Base-by-base conservation (phyloP, 768 basidiomycete species). In the Agaricus subrufescens region DNA sequence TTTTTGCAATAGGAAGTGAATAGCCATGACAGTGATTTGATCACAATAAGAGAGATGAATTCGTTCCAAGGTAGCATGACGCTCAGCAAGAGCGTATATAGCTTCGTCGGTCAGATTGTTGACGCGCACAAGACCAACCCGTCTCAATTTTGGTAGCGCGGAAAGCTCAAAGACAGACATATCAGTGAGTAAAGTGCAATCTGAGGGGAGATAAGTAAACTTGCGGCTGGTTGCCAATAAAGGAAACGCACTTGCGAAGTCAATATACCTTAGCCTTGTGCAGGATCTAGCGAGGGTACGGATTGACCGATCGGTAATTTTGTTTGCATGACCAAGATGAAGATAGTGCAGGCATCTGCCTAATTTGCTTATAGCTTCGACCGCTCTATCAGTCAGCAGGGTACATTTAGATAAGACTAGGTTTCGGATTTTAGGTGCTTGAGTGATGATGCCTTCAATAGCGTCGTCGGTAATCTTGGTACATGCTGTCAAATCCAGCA, bases 11-110 rank as follows among this genome's bases (percentile, higher is more conserved):
- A 99, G 80, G 69, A 88, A 92, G 65, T 95, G 89, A 48, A 98
- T 83, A 15, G 94, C 94, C 74, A 87, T 81, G 62, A 98, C 91
- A 5, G 90, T 85, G 54, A 99, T 89, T 65, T 95, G 91, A 68
- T 97, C 93, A 69, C 97, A 99, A 67, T 98, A 98, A 2, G 94
- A 97, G 48, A 99, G 76, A 71, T 99, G 97, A 23, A 99, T 93
- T 40, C 97, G 87, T 68, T 99, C 97, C 25, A 98, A 79, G 8
- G 92, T 88, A 29, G 84, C 83, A 63, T 91, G 85, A 14, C 93
- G 83, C 59, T 93, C 89, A 8, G 85, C 91, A 9, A 99, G 82
- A 1, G 94, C 80, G 66, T 89, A 90, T 31, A 98, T 86, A 2
- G 93, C 93, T 63, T 96, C 86, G 66, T 99, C 97, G 10, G 97